Evolutionary conservation across 2,329 filamentous ascomycete species (phyloP).

Genomic region (Fusarium burgessii): DNA sequence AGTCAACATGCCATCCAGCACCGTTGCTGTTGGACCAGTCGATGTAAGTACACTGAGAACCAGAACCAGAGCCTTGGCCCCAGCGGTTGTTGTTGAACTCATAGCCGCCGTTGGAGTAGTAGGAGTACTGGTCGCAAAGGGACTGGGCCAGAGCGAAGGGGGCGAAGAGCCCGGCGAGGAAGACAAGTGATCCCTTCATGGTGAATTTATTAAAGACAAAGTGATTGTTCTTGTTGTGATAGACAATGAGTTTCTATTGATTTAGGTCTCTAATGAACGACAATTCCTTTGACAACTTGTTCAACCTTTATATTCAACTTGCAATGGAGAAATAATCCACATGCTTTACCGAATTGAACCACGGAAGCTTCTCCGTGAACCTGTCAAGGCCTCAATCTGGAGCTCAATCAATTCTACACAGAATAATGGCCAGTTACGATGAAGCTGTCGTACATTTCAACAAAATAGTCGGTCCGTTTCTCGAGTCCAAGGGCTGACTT

Average conservation of each 20-base stretch:
- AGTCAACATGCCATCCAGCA: slow-evolving; percentile 21
- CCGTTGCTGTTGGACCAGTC: slow-evolving; percentile 27
- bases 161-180: slow-evolving; percentile 18
- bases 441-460: neutral
- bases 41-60: slow-evolving; percentile 17
- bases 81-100: slow-evolving; percentile 30
- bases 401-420: neutral
- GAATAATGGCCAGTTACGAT: neutral
- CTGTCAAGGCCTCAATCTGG: neutral
- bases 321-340: neutral
- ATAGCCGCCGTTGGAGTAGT: slow-evolving; percentile 18
- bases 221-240: neutral
- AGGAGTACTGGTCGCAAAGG: slow-evolving; percentile 20
- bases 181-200: slow-evolving; percentile 19
- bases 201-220: neutral
- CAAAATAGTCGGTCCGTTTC: slow-evolving; percentile 20
- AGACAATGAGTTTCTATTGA: neutral
- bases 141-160: slow-evolving; percentile 14
- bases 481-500: neutral
- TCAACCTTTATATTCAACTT: neutral
- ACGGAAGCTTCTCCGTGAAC: slow-evolving; percentile 22
- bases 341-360: slow-evolving; percentile 1
- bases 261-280: neutral
- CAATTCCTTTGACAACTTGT: neutral
- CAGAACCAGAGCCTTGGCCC: slow-evolving; percentile 14